phyloP scores from a whole-genome alignment of 805 yeast species.

The Lipomyces mesembrius region DNA sequence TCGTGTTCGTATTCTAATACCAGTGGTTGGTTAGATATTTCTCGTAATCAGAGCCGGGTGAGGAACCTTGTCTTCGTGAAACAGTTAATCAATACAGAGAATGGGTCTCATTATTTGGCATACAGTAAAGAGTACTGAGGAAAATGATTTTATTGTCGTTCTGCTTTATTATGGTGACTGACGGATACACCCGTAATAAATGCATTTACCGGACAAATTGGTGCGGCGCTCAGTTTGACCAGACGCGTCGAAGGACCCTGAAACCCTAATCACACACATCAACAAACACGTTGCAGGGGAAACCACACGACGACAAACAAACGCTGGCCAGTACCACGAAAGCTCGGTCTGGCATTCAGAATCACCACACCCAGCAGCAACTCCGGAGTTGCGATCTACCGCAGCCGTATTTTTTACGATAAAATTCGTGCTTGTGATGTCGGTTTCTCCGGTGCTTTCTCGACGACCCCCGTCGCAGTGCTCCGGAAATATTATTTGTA shows the following conservation, averaged over 20 bases:
- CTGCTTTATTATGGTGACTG: too few species aligned
- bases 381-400: neutral
- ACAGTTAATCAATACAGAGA: too few species aligned
- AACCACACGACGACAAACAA: slow-evolving; percentile 1
- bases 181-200: too few species aligned
- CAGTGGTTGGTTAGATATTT: too few species aligned
- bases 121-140: too few species aligned
- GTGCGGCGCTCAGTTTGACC: neutral
- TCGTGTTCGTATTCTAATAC: too few species aligned
- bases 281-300: slow-evolving; percentile 6
- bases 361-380: neutral
- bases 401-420: neutral
- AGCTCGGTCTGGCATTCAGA: neutral
- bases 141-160: too few species aligned
- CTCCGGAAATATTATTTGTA: neutral
- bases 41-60: too few species aligned
- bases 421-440: slow-evolving; percentile 8
- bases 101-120: too few species aligned
- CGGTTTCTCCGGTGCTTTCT: slow-evolving; percentile 9
- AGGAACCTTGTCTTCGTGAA: too few species aligned
- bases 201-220: neutral
- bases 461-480: slow-evolving; percentile 9
- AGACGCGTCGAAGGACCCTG: neutral
- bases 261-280: neutral
- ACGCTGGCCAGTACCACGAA: neutral